These are phyloP conservation scores for Flaveria ramosissima DNA, from an alignment of 129 eudicot genomes.

Conservation along the genomic window DNA sequence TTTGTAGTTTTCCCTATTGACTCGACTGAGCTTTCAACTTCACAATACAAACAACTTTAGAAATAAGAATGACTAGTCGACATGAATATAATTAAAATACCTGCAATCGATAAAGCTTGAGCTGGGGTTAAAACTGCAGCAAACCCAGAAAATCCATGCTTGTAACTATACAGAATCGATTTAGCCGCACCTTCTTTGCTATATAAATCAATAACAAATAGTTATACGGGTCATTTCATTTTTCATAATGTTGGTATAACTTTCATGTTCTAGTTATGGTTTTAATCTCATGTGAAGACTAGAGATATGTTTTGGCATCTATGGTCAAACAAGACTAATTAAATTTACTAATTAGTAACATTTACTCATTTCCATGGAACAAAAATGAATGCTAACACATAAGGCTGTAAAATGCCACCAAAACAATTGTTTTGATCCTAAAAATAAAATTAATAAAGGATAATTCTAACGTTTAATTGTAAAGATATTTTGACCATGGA, in stretches of 20 bases:
- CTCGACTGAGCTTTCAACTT: neutral
- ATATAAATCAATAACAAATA: slow-evolving; percentile 1
- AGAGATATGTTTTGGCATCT: neutral
- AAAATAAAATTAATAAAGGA: no score
- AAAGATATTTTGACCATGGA: no score
- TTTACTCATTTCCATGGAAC: no score
- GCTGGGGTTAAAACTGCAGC: slow-evolving; percentile 45
- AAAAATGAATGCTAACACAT: neutral
- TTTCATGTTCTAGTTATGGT: neutral
- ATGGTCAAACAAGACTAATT: neutral
- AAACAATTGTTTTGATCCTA: no score
- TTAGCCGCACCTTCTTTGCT: slow-evolving; percentile 50
- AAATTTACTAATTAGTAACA: neutral
- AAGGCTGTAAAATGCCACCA: neutral
- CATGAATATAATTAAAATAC: slow-evolving; percentile 17
- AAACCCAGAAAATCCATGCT: slow-evolving; percentile 64
- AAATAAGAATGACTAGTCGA: neutral
- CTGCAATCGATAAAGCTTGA: slow-evolving; percentile 49
- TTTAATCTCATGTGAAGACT: neutral
- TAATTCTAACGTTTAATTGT: no score
- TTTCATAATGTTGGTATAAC: neutral
- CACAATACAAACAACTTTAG: neutral
- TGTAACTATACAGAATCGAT: slow-evolving; percentile 64
- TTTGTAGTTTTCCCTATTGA: no score
- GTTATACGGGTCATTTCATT: neutral